Base-by-base conservation (phyloP, 2,329 filamentous ascomycete species). In the Trichoderma oligosporum region DNA sequence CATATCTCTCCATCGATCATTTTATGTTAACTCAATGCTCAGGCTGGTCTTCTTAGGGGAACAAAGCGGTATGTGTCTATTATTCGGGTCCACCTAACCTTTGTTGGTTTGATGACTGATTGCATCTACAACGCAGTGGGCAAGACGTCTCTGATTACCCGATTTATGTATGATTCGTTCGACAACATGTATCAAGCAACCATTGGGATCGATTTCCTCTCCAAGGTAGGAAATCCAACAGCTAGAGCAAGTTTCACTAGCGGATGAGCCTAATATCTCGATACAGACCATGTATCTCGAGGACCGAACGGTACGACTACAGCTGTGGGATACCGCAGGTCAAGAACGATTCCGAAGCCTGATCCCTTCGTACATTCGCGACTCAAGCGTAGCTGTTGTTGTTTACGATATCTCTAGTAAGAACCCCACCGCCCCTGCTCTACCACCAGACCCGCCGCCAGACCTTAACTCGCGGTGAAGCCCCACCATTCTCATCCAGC, bases 81-180 rank as follows among this genome's bases (percentile, higher is more conserved):
- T 45, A 31, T 20, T 45, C 9, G 48, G 53, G 51, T 46, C 52
- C 57, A 41, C 57, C 36, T 29, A 9, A 12, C 38, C 39, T 55
- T 44, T 59, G 42, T 44, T 38, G 51, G 33, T 29, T 48, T 44
- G 35, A 25, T 44, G 55, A 64, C 71, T 70, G 63, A 72, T 48
- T 45, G 42, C 46, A 33, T 60, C 12, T 48, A 53, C 53, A 59
- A 63, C 73, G 97, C 73, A 97, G 94, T 99, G 68, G 94, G 94
- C 72, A 99, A 99, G 80, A 99, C 94, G 29, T 99, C 94, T 61
- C 79, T 99, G 67, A 99, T 99, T 73, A 99, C 94, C 64, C 87
- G 94, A 63, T 99, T 99, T 81, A 99, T 99, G 94, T 99, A 99
- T 82, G 94, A 99, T 76, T 97, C 94, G 46, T 99, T 99, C 80